Percentiles rank a stretch among this genome's conserved stretches.
These are phyloP conservation scores for Komagataella ulmi DNA, from an alignment of 805 yeast genomes.

Conservation along the genomic window DNA sequence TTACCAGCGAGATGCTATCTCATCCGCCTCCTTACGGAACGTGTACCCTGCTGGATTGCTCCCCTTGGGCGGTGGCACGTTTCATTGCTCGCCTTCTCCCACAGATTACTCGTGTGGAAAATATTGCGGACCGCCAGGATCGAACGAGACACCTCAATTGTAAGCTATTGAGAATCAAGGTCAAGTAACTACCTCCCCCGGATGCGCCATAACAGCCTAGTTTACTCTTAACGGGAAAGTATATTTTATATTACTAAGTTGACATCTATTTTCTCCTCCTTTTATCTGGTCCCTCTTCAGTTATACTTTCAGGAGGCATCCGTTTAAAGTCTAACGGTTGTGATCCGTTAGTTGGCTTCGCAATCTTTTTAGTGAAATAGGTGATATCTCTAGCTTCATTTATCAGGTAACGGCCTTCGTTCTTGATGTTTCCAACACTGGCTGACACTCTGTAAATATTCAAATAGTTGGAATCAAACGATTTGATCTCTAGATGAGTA, in stretches of 20 bases:
- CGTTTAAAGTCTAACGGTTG: not conserved
- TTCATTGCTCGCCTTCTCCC: not conserved
- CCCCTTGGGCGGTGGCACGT: not conserved
- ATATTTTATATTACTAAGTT: too few species aligned
- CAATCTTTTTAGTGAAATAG: not conserved
- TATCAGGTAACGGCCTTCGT: constrained; percentile 29
- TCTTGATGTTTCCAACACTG: constrained; percentile 50
- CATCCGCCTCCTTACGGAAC: not conserved
- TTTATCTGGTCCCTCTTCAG: not conserved
- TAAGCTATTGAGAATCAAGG: not conserved
- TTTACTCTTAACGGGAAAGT: too few species aligned
- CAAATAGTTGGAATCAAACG: constrained; percentile 26
- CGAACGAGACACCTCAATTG: not conserved
- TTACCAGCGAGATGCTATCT: not conserved
- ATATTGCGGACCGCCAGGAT: not conserved
- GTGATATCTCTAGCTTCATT: constrained; percentile 8
- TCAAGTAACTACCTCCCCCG: not conserved
- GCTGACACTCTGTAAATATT: constrained; percentile 41
- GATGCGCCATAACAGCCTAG: not conserved
- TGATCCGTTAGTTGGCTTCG: not conserved
- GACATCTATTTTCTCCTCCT: not conserved
- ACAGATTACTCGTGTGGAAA: not conserved
- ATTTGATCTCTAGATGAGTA: constrained; percentile 25
- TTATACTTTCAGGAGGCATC: not conserved
- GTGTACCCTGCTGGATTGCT: not conserved